These are phyloP conservation scores for Calonectria fujianensis DNA, from an alignment of 2,329 filamentous ascomycete genomes.

Conservation along the genomic window DNA sequence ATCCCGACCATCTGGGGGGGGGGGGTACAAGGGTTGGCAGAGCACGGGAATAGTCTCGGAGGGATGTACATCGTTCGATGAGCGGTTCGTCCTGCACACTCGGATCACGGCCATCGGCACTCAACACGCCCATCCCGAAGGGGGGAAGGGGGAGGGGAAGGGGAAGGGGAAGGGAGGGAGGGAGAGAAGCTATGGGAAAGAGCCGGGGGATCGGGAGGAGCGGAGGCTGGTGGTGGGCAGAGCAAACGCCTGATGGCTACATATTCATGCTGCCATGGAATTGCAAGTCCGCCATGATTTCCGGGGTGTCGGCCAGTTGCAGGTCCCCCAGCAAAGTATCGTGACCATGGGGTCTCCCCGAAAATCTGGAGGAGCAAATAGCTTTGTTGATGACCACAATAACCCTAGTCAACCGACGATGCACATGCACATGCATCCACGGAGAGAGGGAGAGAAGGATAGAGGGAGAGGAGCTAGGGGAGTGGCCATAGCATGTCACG, in stretches of 20 bases:
- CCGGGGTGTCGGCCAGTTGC: conserved; percentile 13
- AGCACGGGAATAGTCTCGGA: conserved; percentile 31
- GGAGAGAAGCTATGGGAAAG: neutral
- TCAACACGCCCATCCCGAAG: conserved; percentile 32
- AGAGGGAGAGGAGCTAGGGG: conserved; percentile 28
- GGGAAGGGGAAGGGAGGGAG: neutral
- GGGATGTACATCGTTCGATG: conserved; percentile 49
- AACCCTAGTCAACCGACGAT: neutral
- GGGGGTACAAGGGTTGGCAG: neutral
- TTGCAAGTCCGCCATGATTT: conserved; percentile 35
- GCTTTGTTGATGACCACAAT: conserved; percentile 19
- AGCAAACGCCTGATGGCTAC: conserved; percentile 49
- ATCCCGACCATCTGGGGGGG: conserved; percentile 31
- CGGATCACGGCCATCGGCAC: conserved; percentile 53
- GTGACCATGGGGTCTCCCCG: neutral
- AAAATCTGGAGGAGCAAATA: conserved; percentile 35
- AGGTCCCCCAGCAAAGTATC: conserved; percentile 18
- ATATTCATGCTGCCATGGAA: conserved; percentile 34
- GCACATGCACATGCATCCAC: conserved; percentile 7
- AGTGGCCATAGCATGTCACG: conserved; percentile 33
- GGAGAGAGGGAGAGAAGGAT: neutral
- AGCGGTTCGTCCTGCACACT: conserved; percentile 42
- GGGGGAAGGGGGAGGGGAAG: neutral
- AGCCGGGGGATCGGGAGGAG: conserved; percentile 32
- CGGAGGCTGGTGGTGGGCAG: conserved; percentile 34